phyloP scores from a whole-genome alignment of 2,329 filamentous ascomycete species.

The Coniochaeta ligniaria region DNA sequence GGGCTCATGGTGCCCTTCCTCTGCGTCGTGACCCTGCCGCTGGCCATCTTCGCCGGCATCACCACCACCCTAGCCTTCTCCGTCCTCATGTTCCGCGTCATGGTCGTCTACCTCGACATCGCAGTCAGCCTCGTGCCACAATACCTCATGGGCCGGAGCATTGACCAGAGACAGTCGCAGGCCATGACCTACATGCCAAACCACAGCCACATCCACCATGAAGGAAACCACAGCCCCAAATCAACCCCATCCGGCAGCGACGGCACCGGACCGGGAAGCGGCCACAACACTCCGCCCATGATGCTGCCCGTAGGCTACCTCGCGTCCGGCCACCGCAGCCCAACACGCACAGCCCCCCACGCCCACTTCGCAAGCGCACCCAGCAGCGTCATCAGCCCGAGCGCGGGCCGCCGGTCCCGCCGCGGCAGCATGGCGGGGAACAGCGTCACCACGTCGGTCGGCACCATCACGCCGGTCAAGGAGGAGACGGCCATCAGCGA shows the following conservation, averaged over 20 bases:
- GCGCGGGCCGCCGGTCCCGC: neutral
- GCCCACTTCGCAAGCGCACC: neutral
- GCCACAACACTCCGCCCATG: neutral
- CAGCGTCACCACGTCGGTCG: constrained; percentile 15
- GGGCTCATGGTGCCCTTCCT: constrained; percentile 55
- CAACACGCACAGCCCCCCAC: neutral
- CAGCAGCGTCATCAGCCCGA: neutral
- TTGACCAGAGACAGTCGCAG: constrained; percentile 3
- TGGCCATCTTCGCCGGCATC: constrained; percentile 55
- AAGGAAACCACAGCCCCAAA: neutral
- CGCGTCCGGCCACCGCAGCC: neutral
- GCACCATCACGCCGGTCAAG: constrained; percentile 20
- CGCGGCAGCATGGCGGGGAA: constrained; percentile 17
- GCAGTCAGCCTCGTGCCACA: constrained; percentile 49
- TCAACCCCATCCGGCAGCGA: neutral
- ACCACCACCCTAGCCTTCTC: constrained; percentile 57
- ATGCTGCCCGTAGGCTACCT: neutral
- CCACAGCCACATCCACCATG: neutral
- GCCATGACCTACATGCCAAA: neutral
- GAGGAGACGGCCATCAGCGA: constrained; percentile 14
- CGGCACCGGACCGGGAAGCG: neutral
- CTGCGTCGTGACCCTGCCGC: constrained; percentile 53
- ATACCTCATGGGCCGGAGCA: constrained; percentile 37
- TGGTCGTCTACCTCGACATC: constrained; percentile 58
- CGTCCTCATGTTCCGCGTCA: constrained; percentile 52